Base-by-base conservation (phyloP, 345 rosid species). In the Brassica nigra region DNA sequence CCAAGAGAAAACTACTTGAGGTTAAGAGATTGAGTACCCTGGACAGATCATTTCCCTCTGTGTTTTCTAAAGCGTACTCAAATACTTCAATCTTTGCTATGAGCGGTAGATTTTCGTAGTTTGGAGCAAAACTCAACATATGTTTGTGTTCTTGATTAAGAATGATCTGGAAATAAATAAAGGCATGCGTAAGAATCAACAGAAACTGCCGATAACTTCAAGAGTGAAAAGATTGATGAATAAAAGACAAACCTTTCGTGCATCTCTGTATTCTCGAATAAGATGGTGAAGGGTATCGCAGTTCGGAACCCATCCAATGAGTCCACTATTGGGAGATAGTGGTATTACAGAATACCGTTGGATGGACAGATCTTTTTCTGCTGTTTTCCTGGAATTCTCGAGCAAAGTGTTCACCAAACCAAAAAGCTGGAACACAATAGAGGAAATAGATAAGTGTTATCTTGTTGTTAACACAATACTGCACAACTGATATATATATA, bases 41-140 rank as follows among this genome's bases (percentile, higher is more conserved):
- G 42, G 91, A 80, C 54, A 95, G 90, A 86, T 95, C 99, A 87
- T 90, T 91, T 79, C 99, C 99, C 83, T 91, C 97, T 3, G 99
- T 95, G 80, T 91, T 90, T 74, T 87, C 88, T 54, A 92, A 85
- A 72, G 99, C 98, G 82, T 86, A 90, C 68, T 90, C 91, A 83
- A 95, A 95, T 37, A 91, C 99, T 86, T 95, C 99, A 58, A 92
- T 94, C 84, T 95, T 95, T 15, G 96, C 90, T 68, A 95, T 87
- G 28, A 95, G 93, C 8, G 98, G 98, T 76, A 95, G 86, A 85
- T 95, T 88, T 73, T 92, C 99, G 84, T 89, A 95, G 81, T 92
- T 92, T 3, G 99, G 98, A 37, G 97, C 98, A 84, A 95, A 92
- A 86, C 90, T 87, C 72, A 95, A 85, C 97, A 95, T 92, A 80